Conservation (phyloP, 768 basidiomycete species). For the Cyathus striatus region DNA sequence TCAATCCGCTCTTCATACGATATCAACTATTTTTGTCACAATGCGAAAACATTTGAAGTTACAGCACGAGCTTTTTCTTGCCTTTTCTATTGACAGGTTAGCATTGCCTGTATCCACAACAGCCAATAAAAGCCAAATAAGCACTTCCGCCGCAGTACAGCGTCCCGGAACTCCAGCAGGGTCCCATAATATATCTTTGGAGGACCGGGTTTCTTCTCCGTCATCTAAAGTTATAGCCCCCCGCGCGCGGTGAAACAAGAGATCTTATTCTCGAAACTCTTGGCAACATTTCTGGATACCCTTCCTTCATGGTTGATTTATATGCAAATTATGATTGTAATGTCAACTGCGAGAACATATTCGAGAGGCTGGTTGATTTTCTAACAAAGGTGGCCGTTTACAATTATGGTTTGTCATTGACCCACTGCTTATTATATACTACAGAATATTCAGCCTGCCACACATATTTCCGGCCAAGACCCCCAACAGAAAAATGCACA, state of each 20-base stretch:
- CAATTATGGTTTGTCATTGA: too few species aligned
- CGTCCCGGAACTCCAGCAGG: constrained; percentile 46
- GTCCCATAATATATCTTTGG: constrained; percentile 31
- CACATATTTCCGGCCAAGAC: constrained; percentile 52
- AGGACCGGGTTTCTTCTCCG: constrained; percentile 39
- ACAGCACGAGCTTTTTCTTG: constrained; percentile 92
- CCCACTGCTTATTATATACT: too few species aligned
- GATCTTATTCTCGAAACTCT: constrained; percentile 89
- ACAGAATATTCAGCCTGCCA: constrained; percentile 77
- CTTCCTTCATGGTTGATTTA: constrained; percentile 92
- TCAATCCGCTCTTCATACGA: constrained; percentile 76
- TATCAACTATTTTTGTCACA: constrained; percentile 83
- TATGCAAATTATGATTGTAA: constrained; percentile 98
- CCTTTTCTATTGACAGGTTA: constrained; percentile 90
- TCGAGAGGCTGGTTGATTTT: constrained; percentile 85
- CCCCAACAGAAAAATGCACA: constrained; percentile 74
- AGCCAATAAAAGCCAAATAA: constrained; percentile 18
- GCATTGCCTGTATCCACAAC: constrained; percentile 44
- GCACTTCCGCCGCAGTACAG: constrained; percentile 36
- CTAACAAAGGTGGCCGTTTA: constrained; percentile 61
- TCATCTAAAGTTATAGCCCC: constrained; percentile 58
- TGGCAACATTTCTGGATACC: constrained; percentile 71
- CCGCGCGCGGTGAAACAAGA: constrained; percentile 82
- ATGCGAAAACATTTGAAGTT: constrained; percentile 84
- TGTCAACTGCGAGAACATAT: constrained; percentile 93